These are phyloP conservation scores for Colletotrichum cereale DNA, from an alignment of 2,329 filamentous ascomycete species.

Conservation along the genomic window DNA sequence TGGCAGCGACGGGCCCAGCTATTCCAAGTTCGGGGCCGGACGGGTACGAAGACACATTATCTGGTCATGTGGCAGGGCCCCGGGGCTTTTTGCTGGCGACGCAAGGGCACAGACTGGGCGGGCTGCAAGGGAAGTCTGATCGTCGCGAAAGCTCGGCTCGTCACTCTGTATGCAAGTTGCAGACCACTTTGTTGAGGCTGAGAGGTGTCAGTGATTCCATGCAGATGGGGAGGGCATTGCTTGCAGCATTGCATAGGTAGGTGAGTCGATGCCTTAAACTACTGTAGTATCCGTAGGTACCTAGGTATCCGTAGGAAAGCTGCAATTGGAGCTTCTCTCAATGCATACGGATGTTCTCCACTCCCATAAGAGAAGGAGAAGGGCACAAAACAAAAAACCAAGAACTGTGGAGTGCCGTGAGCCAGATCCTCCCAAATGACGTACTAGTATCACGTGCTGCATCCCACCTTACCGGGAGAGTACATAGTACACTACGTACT, in stretches of 20 bases:
- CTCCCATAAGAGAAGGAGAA: background rate
- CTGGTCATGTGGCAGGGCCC: slow-evolving; percentile 33
- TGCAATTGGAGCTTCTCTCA: slow-evolving; percentile 29
- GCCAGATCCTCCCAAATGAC: slow-evolving; percentile 18
- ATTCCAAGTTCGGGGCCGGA: slow-evolving; percentile 35
- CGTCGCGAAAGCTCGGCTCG: slow-evolving; percentile 13
- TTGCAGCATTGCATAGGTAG: background rate
- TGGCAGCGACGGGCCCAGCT: slow-evolving; percentile 13
- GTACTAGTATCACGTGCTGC: slow-evolving; percentile 13
- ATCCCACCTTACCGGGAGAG: background rate
- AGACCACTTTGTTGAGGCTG: background rate
- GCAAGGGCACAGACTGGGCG: slow-evolving; percentile 34
- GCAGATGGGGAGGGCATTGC: background rate
- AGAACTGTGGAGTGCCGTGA: background rate
- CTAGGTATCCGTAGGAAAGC: background rate
- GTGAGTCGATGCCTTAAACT: too few species aligned
- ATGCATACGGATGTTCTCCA: background rate
- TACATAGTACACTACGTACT: background rate
- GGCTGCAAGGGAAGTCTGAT: slow-evolving; percentile 32
- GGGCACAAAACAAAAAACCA: background rate
- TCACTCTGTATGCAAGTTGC: background rate
- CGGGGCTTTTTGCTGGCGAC: slow-evolving; percentile 6
- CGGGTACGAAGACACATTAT: slow-evolving; percentile 19
- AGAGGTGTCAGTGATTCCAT: slow-evolving; percentile 10
- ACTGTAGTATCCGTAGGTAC: too few species aligned